These are phyloP conservation scores for Penicillium cinerascens DNA, from an alignment of 495 filamentous ascomycete genomes.

Conservation along the genomic window DNA sequence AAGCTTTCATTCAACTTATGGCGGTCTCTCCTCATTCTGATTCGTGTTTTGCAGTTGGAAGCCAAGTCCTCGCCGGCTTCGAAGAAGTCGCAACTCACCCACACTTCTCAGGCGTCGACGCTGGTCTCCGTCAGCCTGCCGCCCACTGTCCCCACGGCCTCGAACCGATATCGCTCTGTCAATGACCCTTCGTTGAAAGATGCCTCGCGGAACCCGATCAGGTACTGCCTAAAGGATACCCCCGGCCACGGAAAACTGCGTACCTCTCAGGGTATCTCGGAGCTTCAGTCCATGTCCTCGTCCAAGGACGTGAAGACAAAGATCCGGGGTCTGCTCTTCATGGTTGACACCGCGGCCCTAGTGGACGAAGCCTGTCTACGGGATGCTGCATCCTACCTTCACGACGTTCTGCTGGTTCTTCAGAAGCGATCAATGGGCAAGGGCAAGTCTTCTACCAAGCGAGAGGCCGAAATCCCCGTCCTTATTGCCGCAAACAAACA, in stretches of 20 bases:
- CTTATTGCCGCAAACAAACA: slow-evolving; percentile 91
- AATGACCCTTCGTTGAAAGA: slow-evolving; percentile 64
- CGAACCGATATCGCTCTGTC: slow-evolving; percentile 64
- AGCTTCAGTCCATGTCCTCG: slow-evolving; percentile 39
- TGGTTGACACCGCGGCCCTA: slow-evolving; percentile 79
- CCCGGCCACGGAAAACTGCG: slow-evolving; percentile 95
- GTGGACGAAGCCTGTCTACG: slow-evolving; percentile 54
- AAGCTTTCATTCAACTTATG: background rate
- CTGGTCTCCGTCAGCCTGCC: slow-evolving; percentile 71
- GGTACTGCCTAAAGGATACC: slow-evolving; percentile 80
- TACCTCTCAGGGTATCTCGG: slow-evolving; percentile 42
- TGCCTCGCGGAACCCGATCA: slow-evolving; percentile 68
- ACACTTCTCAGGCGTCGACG: slow-evolving; percentile 76
- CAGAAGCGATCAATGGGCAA: slow-evolving; percentile 67
- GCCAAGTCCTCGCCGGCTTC: slow-evolving; percentile 29
- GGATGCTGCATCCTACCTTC: slow-evolving; percentile 73
- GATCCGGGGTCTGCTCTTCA: slow-evolving; percentile 76
- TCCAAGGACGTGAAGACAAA: slow-evolving; percentile 49
- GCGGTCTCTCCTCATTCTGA: background rate
- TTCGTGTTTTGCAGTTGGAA: slow-evolving; percentile 41
- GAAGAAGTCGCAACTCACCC: slow-evolving; percentile 53
- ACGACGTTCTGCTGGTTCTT: slow-evolving; percentile 76
- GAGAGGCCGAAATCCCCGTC: slow-evolving; percentile 63
- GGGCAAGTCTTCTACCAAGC: slow-evolving; percentile 48
- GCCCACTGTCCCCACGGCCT: slow-evolving; percentile 55